Evolutionary conservation across 176 grass and related monocot species (phyloP).

Genomic region (Zea luxurians): DNA sequence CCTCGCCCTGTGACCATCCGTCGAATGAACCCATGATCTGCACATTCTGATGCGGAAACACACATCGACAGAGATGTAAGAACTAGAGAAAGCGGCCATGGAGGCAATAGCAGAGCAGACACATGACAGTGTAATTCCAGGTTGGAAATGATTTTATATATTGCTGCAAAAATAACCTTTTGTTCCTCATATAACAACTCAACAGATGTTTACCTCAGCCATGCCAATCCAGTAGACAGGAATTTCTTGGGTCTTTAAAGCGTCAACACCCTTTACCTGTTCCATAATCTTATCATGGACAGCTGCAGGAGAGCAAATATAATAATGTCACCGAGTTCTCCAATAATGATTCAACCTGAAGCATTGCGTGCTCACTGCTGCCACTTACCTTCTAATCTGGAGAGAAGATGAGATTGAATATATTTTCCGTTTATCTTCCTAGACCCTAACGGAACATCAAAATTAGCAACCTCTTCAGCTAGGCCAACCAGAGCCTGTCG

Average conservation of each 20-base stretch:
- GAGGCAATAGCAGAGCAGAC: neutral
- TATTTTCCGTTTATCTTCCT: conserved; percentile 94
- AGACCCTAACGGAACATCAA: conserved; percentile 57
- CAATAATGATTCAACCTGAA: conserved; percentile 27
- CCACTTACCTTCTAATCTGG: conserved; percentile 80
- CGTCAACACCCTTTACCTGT: conserved; percentile 71
- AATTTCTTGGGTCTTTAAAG: conserved; percentile 64
- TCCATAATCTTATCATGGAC: conserved; percentile 66
- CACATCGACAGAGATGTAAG: neutral
- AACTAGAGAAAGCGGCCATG: neutral
- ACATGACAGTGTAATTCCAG: neutral
- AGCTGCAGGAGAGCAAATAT: conserved; percentile 48
- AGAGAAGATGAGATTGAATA: conserved; percentile 87
- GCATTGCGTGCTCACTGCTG: neutral
- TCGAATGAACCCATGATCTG: conserved; percentile 98
- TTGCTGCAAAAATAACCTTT: neutral
- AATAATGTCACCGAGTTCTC: conserved; percentile 17
- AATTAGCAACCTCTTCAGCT: conserved; percentile 90
- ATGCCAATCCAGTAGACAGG: conserved; percentile 77
- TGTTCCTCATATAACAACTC: neutral
- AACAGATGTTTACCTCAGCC: conserved; percentile 78
- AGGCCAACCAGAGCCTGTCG: conserved; percentile 82
- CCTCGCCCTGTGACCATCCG: conserved; percentile 79
- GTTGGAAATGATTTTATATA: neutral
- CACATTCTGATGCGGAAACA: conserved; percentile 51